Percentiles rank a stretch among this genome's conserved stretches.
phyloP scores from a whole-genome alignment of 805 yeast species.

The Cyberlindnera nakhonratchasimensis region DNA sequence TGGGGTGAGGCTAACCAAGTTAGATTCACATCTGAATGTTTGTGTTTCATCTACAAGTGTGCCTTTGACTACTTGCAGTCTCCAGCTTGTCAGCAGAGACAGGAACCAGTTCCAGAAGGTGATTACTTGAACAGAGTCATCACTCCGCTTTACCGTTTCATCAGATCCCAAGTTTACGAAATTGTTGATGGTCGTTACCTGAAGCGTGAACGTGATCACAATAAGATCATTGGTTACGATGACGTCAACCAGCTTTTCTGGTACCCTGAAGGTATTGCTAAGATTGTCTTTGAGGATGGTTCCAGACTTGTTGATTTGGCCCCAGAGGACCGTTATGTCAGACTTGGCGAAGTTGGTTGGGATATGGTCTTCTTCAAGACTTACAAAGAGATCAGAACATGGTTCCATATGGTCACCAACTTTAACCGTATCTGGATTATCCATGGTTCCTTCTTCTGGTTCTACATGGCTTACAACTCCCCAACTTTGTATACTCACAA shows the following conservation, averaged over 20 bases:
- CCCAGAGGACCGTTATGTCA: slow-evolving; percentile 80
- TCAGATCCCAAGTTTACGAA: slow-evolving; percentile 80
- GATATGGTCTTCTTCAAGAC: slow-evolving; percentile 90
- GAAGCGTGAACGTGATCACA: slow-evolving; percentile 83
- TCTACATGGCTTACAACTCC: slow-evolving; percentile 89
- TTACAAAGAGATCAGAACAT: slow-evolving; percentile 91
- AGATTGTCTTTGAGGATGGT: slow-evolving; percentile 89
- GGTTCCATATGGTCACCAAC: slow-evolving; percentile 94
- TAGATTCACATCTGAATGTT: slow-evolving; percentile 85
- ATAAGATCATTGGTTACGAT: slow-evolving; percentile 85
- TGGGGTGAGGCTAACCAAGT: slow-evolving; percentile 96
- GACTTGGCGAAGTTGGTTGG: slow-evolving; percentile 94
- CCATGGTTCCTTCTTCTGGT: slow-evolving; percentile 89
- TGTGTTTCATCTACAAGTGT: slow-evolving; percentile 93
- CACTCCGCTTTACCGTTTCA: slow-evolving; percentile 81
- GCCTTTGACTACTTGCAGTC: slow-evolving; percentile 87
- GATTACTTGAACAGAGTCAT: slow-evolving; percentile 89
- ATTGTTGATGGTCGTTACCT: slow-evolving; percentile 77
- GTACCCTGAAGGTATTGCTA: slow-evolving; percentile 98
- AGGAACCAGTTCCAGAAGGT: slow-evolving; percentile 79
- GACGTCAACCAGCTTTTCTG: slow-evolving; percentile 98
- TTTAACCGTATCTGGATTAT: slow-evolving; percentile 98
- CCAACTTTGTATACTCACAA: slow-evolving; percentile 87
- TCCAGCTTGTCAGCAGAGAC: slow-evolving; percentile 86
- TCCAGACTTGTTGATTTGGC: slow-evolving; percentile 88